phyloP scores from a whole-genome alignment of 1,139 yeast genomes.

The Debaryomycetaceae sp. region DNA sequence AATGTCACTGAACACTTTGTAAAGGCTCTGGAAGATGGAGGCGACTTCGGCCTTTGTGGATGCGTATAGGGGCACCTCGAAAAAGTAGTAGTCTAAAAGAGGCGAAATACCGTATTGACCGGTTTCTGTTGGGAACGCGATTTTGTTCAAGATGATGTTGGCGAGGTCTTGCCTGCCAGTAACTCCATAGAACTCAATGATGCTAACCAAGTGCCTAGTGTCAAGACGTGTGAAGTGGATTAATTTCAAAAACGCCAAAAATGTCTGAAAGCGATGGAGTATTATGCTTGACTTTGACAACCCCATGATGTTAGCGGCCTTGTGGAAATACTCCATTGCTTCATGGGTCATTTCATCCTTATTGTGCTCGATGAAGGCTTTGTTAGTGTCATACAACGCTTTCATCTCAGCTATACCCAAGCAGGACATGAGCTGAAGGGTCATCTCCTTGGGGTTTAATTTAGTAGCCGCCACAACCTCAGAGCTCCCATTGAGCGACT shows the following conservation, averaged over 20 bases:
- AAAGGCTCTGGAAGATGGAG: slow-evolving; percentile 6
- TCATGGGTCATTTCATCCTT: slow-evolving; percentile 15
- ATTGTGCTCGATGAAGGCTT: slow-evolving; percentile 9
- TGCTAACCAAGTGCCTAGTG: slow-evolving; percentile 19
- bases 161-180: slow-evolving; percentile 21
- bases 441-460: slow-evolving; percentile 7
- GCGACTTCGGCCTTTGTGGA: slow-evolving; percentile 6
- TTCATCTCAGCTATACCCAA: slow-evolving; percentile 10
- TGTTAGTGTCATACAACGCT: slow-evolving; percentile 7
- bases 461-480: background rate
- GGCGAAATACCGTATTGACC: slow-evolving; percentile 10
- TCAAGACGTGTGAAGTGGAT: slow-evolving; percentile 18
- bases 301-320: slow-evolving; percentile 11
- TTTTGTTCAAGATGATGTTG: slow-evolving; percentile 25
- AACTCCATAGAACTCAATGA: slow-evolving; percentile 26
- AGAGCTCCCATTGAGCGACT: slow-evolving; percentile 11
- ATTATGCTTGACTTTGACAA: slow-evolving; percentile 9
- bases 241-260: slow-evolving; percentile 21
- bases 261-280: slow-evolving; percentile 9
- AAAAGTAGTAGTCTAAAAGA: slow-evolving; percentile 14
- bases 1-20: slow-evolving; percentile 5
- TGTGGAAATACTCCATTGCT: slow-evolving; percentile 15
- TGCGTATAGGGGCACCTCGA: slow-evolving; percentile 11
- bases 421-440: slow-evolving; percentile 9
- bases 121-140: slow-evolving; percentile 11